Evolutionary conservation across 345 rosid genomes (phyloP), one percentile per base, ranked within the genome.

Genomic region (Rubroshorea leprosula): DNA sequence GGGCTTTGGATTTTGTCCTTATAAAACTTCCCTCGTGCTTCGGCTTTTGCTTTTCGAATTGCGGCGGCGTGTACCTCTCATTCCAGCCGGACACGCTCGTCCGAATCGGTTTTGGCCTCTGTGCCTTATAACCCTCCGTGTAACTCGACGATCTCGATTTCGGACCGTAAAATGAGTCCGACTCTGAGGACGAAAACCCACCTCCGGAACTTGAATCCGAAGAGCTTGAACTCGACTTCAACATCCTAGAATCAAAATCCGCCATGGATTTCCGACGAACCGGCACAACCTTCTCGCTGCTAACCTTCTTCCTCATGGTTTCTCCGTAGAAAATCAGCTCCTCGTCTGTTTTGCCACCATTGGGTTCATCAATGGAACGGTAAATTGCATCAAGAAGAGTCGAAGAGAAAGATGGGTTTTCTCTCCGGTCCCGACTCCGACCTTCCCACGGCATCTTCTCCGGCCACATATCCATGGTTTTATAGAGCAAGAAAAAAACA

Each of bases 361-460:
- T 88, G 21, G n/a, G n/a, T n/a, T n/a, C n/a, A n/a, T 78, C 93
- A 43, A 83, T 81, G 29, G 97, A 86, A 49, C 90, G 86, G 81
- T 83, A 92, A 69, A 92, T 92, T 77, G 86, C 75, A 58, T 92
- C 98, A 43, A 92, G 97, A 20, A 92, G 91, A 55, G 75, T 66
- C 5, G 97, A 89, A 27, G 98, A 92, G 75, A 89, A 92, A 62
- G 98, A 86, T 35, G 95, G 95, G 84, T 61, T 77, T 20, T 65
- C 31, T 27, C 31, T 27, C 31, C 5, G 31, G 31, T 8, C 8
- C 31, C 31, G 4, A 27, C 8, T 27, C 31, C 31, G 31, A 27
- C 31, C 72, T 14, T 64, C 79, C 26, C 72, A 62, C 20, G 54
- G 13, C 18, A 57, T 24, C 65, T 63, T 76, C 78, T 80, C 82